phyloP scores from a whole-genome alignment of 2,329 filamentous ascomycete species.

The Microsporum audouinii region DNA sequence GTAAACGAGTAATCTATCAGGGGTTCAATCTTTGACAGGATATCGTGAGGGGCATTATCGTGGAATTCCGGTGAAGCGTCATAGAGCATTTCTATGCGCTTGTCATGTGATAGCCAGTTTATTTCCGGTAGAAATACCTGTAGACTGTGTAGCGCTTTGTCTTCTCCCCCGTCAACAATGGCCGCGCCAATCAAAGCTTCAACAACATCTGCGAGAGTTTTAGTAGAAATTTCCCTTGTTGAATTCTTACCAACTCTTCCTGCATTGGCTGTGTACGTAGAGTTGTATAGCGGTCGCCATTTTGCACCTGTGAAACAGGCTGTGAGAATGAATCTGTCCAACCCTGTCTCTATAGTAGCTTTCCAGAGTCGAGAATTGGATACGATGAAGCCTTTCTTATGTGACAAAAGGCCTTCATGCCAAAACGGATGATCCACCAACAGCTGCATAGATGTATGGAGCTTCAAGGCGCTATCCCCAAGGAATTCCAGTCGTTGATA shows the following conservation, averaged over 20 bases:
- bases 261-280: conserved; percentile 28
- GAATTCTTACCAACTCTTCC: conserved; percentile 12
- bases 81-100: conserved; percentile 37
- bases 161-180: conserved; percentile 55
- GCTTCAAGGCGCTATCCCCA: conserved; percentile 74
- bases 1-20: conserved; percentile 62
- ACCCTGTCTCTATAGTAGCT: conserved; percentile 49
- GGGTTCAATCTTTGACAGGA: conserved; percentile 42
- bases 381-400: conserved; percentile 57
- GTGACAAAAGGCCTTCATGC: conserved; percentile 66
- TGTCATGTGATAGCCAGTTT: conserved; percentile 41
- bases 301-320: conserved; percentile 55
- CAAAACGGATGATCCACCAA: conserved; percentile 49
- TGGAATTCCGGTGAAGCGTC: conserved; percentile 28
- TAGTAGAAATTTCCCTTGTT: conserved; percentile 51
- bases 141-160: conserved; percentile 53
- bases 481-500: conserved; percentile 83
- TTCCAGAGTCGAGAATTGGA: conserved; percentile 62
- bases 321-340: conserved; percentile 63
- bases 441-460: conserved; percentile 56
- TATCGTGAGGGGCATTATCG: conserved; percentile 32
- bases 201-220: conserved; percentile 75
- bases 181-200: conserved; percentile 74
- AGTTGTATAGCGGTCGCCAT: conserved; percentile 58
- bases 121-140: conserved; percentile 53